Base-by-base conservation (phyloP, 75 land plant species). In the Ceratopteris richardii region DNA sequence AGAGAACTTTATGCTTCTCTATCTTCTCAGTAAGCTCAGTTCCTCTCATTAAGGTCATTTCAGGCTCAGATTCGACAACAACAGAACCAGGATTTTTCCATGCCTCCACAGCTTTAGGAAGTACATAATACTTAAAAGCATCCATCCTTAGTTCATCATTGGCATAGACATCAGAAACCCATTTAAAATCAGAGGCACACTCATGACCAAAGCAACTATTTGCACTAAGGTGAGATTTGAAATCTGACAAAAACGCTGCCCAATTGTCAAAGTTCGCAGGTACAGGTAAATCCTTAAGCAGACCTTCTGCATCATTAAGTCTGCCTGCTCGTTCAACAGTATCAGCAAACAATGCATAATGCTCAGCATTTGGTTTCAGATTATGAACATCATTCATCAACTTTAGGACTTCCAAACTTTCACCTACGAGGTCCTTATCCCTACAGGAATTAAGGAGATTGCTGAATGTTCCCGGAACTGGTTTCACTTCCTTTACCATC, bases 391-490 rank as follows among this genome's bases (percentile, higher is more conserved):
- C 50, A 25, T 55, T 23, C 87, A 84, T 84, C 0, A 73, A 64
- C 1, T 56, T 44, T 24, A 84, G 56, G 11, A 67, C 62, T 33
- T 61, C 68, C 67, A 77, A 54, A 10, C 83, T 82, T 53, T 68
- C 80, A 31, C 67, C 67, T 31, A 77, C 56, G 23, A 65, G 61
- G 12, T 80, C 87, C 0, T 57, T 72, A 61, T 77, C 79, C 41
- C 80, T 71, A 31, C 87, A 84, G 23, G 75, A 83, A 61, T 77
- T 79, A 28, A 84, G 80, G 60, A 84, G 53, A 1, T 82, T 73
- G 11, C 77, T 60, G 58, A 80, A 84, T 33, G 87, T 80, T 11
- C 77, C 73, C 53, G 76, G 83, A 0, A 68, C 77, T 11, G 83
- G 80, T 43, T 74, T 42, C 1, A 74, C 40, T 16, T 75, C 75